Conservation (phyloP, 2,329 filamentous ascomycete species). For the Talaromyces sp. region DNA sequence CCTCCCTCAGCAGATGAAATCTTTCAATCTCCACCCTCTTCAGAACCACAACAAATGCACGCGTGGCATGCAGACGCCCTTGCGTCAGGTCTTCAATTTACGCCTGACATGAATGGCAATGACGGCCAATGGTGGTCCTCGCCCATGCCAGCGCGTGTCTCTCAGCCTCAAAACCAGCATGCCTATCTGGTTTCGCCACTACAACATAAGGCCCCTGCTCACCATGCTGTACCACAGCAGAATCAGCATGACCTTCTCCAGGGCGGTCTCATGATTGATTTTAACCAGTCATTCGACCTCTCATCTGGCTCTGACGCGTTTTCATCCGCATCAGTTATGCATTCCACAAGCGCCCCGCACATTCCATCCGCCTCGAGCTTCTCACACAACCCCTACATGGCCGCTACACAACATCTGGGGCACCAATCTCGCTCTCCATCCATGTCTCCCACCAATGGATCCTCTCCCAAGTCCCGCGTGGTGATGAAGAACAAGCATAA, state of each 20-base stretch:
- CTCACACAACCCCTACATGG: conserved; percentile 11
- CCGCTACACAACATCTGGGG: conserved; percentile 16
- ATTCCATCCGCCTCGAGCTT: conserved; percentile 10
- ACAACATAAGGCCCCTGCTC: conserved; percentile 23
- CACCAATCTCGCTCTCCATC: conserved; percentile 33
- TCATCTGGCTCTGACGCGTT: conserved; percentile 24
- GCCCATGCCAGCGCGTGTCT: conserved; percentile 26
- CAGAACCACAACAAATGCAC: conserved; percentile 33
- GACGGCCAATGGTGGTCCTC: conserved; percentile 42
- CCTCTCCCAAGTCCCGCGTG: conserved; percentile 24
- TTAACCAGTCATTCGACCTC: conserved; percentile 33
- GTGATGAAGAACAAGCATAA: conserved; percentile 27
- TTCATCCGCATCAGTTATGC: conserved; percentile 19
- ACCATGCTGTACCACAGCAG: conserved; percentile 23
- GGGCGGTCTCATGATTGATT: conserved; percentile 37
- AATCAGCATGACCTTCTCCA: conserved; percentile 32
- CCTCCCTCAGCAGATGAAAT: conserved; percentile 35
- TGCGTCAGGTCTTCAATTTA: conserved; percentile 32
- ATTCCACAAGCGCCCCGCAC: conserved; percentile 14
- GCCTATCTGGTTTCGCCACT: conserved; percentile 31
- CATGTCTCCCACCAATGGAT: conserved; percentile 30
- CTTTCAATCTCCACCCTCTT: conserved; percentile 35
- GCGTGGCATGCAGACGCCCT: conserved; percentile 40
- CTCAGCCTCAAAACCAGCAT: conserved; percentile 34
- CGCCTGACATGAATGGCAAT: conserved; percentile 34